Base-by-base conservation (phyloP, 2,329 filamentous ascomycete species). In the Talaromyces islandicus region DNA sequence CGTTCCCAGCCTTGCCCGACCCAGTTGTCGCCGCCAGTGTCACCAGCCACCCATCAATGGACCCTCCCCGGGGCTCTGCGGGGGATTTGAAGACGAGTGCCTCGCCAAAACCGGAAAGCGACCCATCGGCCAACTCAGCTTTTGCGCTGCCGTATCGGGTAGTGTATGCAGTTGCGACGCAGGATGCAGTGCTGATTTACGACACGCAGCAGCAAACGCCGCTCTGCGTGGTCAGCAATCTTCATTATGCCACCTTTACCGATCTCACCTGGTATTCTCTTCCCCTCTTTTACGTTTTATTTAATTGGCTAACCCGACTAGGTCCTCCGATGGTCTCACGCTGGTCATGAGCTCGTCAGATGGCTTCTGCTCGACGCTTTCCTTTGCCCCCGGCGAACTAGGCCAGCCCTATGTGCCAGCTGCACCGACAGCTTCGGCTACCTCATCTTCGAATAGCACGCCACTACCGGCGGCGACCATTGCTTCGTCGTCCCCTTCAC, bases 141-240 rank as follows among this genome's bases (percentile, higher is more conserved):
- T 97, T 99, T 74, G 85, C 87, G 2, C 79, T 99, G 51, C 89
- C 92, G 0, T 97, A 99, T 73, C 88, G 94, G 27, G 92, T 99
- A 80, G 84, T 99, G 0, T 99, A 97, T 75, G 94, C 93, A 3
- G 93, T 99, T 41, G 95, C 94, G 7, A 99, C 94, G 0, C 93
- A 97, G 71, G 94, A 99, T 75, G 90, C 94, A 0, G 90, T 99
- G 4, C 80, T 97, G 50, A 83, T 99, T 24, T 99, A 99, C 71
- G 94, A 99, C 75, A 99, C 94, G 0, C 94, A 99, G 71, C 94
- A 99, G 71, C 89, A 92, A 69, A 95, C 91, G 7, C 94, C 94
- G 2, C 80, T 99, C 38, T 96, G 92, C 71, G 84, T 97, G 43
- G 93, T 99, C 54, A 97, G 92, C 83, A 99, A 99, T 70, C 78